Percentiles rank a stretch among this genome's conserved stretches.
Conservation (phyloP, 148 eudicot species). For the Cornus kousa region DNA sequence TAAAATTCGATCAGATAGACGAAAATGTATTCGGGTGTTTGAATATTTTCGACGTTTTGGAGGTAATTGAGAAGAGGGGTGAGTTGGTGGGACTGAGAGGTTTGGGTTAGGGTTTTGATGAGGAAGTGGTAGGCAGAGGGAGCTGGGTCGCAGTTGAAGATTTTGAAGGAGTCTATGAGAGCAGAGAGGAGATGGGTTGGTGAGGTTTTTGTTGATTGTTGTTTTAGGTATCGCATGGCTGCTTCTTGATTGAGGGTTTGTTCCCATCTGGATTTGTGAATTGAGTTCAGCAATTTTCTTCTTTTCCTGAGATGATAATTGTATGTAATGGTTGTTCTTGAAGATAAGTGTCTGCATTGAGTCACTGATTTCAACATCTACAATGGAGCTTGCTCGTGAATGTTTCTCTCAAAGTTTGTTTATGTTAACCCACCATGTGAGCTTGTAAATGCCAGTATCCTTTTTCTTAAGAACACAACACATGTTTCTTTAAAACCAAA, state of each 20-base stretch:
- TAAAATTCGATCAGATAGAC: constrained; percentile 51
- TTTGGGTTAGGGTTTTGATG: constrained; percentile 36
- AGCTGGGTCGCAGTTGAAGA: constrained; percentile 42
- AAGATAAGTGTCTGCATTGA: neutral
- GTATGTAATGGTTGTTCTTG: constrained; percentile 1
- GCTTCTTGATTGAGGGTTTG: constrained; percentile 32
- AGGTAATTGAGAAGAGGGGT: constrained; percentile 32
- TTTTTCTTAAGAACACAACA: no score
- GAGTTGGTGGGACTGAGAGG: constrained; percentile 36
- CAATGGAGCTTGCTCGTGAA: neutral
- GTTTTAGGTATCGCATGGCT: constrained; percentile 43
- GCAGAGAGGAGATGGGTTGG: constrained; percentile 30
- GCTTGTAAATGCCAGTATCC: no score
- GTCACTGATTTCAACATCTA: neutral
- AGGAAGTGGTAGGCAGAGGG: constrained; percentile 42
- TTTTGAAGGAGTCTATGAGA: constrained; percentile 32
- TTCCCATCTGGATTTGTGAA: constrained; percentile 42
- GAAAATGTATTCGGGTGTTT: constrained; percentile 50
- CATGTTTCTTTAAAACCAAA: no score
- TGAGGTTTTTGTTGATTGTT: neutral
- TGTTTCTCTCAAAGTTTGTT: no score
- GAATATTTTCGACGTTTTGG: constrained; percentile 40
- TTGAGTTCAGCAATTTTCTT: constrained; percentile 44
- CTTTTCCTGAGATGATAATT: constrained; percentile 35
- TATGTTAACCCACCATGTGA: no score